Evolutionary conservation across 2,329 filamentous ascomycete genomes (phyloP).

Genomic region (Fusarium piperis): DNA sequence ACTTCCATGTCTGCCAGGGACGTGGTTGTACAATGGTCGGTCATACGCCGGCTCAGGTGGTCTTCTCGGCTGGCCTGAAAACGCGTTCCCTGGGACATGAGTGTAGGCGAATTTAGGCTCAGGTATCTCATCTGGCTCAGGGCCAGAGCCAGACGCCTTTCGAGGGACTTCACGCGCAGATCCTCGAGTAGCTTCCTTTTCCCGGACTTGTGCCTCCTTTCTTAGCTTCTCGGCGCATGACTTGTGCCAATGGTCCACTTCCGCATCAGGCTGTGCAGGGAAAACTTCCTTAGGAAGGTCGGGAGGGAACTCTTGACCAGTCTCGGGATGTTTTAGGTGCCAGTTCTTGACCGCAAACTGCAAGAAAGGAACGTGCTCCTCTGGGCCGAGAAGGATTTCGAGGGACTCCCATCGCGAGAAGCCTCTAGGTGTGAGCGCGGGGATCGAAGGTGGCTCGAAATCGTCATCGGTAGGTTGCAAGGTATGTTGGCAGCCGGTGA

Average conservation of each 20-base stretch:
- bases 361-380: slow-evolving; percentile 86
- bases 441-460: slow-evolving; percentile 80
- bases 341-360: slow-evolving; percentile 83
- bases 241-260: slow-evolving; percentile 89
- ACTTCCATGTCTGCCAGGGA: slow-evolving; percentile 49
- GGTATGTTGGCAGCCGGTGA: slow-evolving; percentile 88
- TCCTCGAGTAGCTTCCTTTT: slow-evolving; percentile 43
- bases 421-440: slow-evolving; percentile 82
- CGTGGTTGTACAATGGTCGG: slow-evolving; percentile 54
- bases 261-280: slow-evolving; percentile 76
- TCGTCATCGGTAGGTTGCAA: slow-evolving; percentile 79
- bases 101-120: slow-evolving; percentile 52
- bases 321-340: slow-evolving; percentile 77
- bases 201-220: slow-evolving; percentile 61
- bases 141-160: slow-evolving; percentile 39
- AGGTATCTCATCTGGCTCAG: slow-evolving; percentile 42
- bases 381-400: slow-evolving; percentile 85
- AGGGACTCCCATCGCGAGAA: slow-evolving; percentile 96
- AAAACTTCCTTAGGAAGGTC: slow-evolving; percentile 71
- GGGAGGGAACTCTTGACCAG: slow-evolving; percentile 72
- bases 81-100: slow-evolving; percentile 44
- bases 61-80: slow-evolving; percentile 43
- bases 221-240: slow-evolving; percentile 76
- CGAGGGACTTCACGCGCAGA: slow-evolving; percentile 9
- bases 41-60: slow-evolving; percentile 47